Percentiles rank a stretch among this genome's conserved stretches.
These are phyloP conservation scores for Trichophyton schoenleinii DNA, from an alignment of 2,329 filamentous ascomycete species.

Conservation along the genomic window DNA sequence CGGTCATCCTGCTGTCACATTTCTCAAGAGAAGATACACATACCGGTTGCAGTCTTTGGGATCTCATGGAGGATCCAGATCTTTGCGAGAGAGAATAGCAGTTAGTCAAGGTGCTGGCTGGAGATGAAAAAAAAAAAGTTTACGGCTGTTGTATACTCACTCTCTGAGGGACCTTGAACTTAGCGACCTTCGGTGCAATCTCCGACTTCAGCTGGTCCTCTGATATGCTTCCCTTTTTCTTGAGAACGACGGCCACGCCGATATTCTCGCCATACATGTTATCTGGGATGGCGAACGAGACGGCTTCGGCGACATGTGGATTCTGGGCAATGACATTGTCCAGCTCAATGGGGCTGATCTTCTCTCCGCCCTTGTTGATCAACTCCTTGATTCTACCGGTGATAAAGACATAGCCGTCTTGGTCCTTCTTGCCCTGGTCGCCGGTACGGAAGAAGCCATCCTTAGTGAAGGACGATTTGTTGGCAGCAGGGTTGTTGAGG, in stretches of 20 bases:
- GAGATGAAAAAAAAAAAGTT: too few relatives aligned
- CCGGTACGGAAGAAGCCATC: conserved; percentile 79
- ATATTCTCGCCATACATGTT: conserved; percentile 76
- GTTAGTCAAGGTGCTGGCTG: too few relatives aligned
- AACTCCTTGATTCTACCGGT: conserved; percentile 89
- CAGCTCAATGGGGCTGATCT: conserved; percentile 77
- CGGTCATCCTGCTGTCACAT: too few relatives aligned
- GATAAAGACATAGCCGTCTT: conserved; percentile 71
- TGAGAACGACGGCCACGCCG: conserved; percentile 62
- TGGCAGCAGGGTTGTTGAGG: conserved; percentile 68
- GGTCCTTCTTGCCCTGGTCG: conserved; percentile 69
- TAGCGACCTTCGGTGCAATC: conserved; percentile 58
- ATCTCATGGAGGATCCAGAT: conserved; percentile 72
- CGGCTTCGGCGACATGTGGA: conserved; percentile 60
- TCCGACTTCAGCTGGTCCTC: conserved; percentile 54
- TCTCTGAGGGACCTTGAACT: conserved; percentile 78
- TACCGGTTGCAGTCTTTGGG: conserved; percentile 70
- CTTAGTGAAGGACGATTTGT: conserved; percentile 58
- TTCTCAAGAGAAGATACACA: not conserved
- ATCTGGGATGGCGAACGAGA: conserved; percentile 71
- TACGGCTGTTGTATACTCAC: conserved; percentile 29
- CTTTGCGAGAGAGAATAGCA: conserved; percentile 25
- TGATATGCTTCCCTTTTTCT: conserved; percentile 45
- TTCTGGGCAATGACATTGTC: conserved; percentile 70
- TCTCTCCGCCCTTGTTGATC: conserved; percentile 80